Evolutionary conservation across 2,329 filamentous ascomycete genomes (phyloP).

Genomic region (Venturia aucupariae): DNA sequence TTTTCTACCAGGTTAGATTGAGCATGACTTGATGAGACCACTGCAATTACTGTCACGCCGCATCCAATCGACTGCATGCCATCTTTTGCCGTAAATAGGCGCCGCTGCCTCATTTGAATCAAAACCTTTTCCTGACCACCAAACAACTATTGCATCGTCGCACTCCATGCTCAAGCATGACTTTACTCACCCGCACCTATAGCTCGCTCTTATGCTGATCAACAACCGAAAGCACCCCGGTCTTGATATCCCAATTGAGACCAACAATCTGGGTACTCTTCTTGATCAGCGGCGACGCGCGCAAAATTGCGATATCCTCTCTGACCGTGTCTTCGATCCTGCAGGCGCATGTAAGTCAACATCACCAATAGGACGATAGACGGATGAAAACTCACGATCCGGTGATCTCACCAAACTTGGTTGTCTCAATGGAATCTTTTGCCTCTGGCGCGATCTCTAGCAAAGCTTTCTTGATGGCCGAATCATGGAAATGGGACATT

Average conservation of each 20-base stretch:
- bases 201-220: background rate
- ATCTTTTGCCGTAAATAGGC: too few relatives aligned
- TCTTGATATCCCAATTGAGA: background rate
- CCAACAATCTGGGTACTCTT: slow-evolving; percentile 3
- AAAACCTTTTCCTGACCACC: too few relatives aligned
- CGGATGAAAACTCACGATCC: background rate
- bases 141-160: background rate
- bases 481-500: background rate
- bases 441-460: background rate
- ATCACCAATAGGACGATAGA: too few relatives aligned
- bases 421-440: background rate
- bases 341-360: background rate
- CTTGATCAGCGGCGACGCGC: background rate
- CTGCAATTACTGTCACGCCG: too few relatives aligned
- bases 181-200: background rate
- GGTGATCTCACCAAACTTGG: background rate
- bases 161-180: background rate
- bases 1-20: too few relatives aligned
- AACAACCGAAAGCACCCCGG: background rate
- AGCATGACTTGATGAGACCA: too few relatives aligned
- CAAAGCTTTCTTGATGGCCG: background rate
- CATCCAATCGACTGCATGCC: too few relatives aligned
- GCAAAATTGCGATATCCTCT: background rate
- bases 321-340: slow-evolving; percentile 1
- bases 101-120: too few relatives aligned